phyloP scores from a whole-genome alignment of 2,329 filamentous ascomycete species.

The Sphaerulina musiva region DNA sequence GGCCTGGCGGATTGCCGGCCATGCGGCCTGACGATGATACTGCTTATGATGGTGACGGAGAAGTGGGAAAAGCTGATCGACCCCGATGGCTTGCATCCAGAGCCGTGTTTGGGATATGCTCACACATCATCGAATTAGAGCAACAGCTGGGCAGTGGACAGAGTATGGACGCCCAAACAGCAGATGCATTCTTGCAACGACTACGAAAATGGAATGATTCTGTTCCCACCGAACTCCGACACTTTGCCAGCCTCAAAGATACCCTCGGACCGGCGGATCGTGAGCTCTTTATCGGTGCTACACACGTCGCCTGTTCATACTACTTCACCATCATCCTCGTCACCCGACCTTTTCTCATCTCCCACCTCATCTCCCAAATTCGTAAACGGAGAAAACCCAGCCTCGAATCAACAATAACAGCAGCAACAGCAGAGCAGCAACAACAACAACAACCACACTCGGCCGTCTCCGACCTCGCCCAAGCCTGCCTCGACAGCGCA shows the following conservation, averaged over 20 bases:
- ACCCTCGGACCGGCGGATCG: conserved; percentile 17
- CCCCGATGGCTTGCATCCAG: conserved; percentile 16
- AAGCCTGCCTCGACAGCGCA: conserved; percentile 51
- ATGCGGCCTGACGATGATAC: conserved; percentile 17
- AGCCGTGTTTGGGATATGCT: conserved; percentile 18
- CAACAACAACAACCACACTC: conserved; percentile 12
- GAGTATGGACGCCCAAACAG: conserved; percentile 13
- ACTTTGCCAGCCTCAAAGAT: conserved; percentile 20
- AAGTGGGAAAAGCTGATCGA: conserved; percentile 9
- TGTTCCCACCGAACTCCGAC: conserved; percentile 19
- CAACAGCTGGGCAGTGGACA: conserved; percentile 19
- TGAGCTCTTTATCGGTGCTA: conserved; percentile 24
- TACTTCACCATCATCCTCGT: conserved; percentile 55
- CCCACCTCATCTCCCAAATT: conserved; percentile 40
- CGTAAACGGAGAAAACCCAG: conserved; percentile 11
- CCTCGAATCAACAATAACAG: conserved; percentile 14
- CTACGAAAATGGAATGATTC: conserved; percentile 21
- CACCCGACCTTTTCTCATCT: conserved; percentile 52
- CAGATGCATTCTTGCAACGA: conserved; percentile 17
- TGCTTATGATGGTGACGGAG: conserved; percentile 14
- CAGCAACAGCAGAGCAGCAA: conserved; percentile 10
- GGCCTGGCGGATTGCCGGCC: conserved; percentile 34
- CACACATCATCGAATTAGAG: conserved; percentile 21
- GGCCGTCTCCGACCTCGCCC: conserved; percentile 37
- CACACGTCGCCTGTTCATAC: conserved; percentile 53